phyloP scores from a whole-genome alignment of 2,329 filamentous ascomycete genomes.

The Penicillium paneum region DNA sequence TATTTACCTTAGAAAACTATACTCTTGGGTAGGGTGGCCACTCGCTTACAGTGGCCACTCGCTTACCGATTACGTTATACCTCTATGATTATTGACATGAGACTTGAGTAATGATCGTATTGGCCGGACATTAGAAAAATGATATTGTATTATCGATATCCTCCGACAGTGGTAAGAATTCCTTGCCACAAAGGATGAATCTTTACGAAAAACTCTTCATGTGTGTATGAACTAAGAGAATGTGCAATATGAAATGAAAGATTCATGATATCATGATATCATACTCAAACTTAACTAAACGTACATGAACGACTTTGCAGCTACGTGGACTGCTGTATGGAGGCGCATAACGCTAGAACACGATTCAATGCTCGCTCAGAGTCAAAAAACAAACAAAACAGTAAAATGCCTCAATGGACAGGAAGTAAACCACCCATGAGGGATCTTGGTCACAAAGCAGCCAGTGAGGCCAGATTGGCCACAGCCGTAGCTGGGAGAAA shows the following conservation, averaged over 20 bases:
- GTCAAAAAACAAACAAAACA: neutral
- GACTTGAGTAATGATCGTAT: neutral
- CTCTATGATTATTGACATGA: neutral
- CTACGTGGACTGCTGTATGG: conserved; percentile 11
- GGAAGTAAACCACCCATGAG: conserved; percentile 9
- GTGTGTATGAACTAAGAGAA: neutral
- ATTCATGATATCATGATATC: conserved; percentile 4
- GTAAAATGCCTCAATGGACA: conserved; percentile 3
- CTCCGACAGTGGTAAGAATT: neutral
- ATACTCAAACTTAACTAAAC: neutral
- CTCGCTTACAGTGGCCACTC: too few relatives aligned
- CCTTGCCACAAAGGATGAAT: neutral
- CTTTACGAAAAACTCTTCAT: neutral
- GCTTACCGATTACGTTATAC: too few relatives aligned
- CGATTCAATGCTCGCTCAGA: conserved; percentile 19
- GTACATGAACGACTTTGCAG: neutral
- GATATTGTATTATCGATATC: neutral
- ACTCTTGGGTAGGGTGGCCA: too few relatives aligned
- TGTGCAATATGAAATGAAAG: neutral
- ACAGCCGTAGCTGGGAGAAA: conserved; percentile 2
- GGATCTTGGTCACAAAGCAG: conserved; percentile 11
- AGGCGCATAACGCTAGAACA: conserved; percentile 19
- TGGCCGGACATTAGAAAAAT: neutral
- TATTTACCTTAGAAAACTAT: too few relatives aligned
- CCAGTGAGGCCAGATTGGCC: neutral